These are phyloP conservation scores for Fonsecaea pedrosoi DNA, from an alignment of 2,329 filamentous ascomycete species.

Conservation along the genomic window DNA sequence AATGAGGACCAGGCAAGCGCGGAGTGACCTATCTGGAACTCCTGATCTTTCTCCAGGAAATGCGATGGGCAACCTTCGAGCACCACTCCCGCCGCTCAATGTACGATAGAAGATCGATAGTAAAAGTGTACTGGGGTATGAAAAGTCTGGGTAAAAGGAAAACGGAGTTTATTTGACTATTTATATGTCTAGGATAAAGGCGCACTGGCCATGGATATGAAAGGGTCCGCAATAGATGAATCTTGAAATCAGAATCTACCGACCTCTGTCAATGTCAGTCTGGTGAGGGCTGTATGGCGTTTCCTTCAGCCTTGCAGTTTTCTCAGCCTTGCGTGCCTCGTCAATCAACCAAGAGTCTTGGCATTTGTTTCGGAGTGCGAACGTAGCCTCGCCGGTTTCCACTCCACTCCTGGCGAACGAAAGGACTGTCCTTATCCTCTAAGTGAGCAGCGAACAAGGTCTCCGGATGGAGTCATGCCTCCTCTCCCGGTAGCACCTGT, in stretches of 20 bases:
- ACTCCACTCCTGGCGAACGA: neutral
- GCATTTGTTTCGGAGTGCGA: neutral
- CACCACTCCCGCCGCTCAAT: conserved; percentile 10
- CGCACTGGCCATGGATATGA: neutral
- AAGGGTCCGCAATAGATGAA: neutral
- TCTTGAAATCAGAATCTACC: neutral
- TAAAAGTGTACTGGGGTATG: neutral
- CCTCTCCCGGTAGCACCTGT: conserved; percentile 42
- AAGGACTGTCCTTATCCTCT: neutral
- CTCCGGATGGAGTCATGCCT: conserved; percentile 44
- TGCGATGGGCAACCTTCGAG: conserved; percentile 1
- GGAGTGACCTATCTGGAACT: neutral
- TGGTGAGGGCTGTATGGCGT: too few species aligned
- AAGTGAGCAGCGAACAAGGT: neutral
- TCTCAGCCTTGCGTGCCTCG: neutral
- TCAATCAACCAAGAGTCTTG: neutral
- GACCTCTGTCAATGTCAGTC: neutral
- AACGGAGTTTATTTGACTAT: neutral
- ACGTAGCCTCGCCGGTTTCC: neutral
- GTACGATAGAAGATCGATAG: neutral
- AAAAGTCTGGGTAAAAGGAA: neutral
- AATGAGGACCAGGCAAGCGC: neutral
- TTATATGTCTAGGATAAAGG: neutral
- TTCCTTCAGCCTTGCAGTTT: neutral
- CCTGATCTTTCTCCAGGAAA: conserved; percentile 1